Percentiles rank a stretch among this genome's conserved stretches.
These are phyloP conservation scores for Capronia epimyces DNA, from an alignment of 2,329 filamentous ascomycete species.

Conservation along the genomic window DNA sequence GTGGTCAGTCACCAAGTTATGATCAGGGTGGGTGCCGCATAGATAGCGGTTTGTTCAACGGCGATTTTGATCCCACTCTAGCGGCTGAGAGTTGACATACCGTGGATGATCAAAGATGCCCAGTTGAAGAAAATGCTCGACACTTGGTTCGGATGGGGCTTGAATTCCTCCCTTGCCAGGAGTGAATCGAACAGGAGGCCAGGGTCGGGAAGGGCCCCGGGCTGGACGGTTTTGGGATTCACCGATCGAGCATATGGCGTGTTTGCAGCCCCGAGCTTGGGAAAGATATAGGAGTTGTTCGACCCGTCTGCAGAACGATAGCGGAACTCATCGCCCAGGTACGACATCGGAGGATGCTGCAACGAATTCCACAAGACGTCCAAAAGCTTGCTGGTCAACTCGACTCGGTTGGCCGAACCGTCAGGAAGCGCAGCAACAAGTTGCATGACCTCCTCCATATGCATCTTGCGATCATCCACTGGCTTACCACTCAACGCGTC, in stretches of 20 bases:
- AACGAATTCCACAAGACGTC: constrained; percentile 65
- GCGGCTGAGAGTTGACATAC: constrained; percentile 40
- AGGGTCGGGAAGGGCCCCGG: constrained; percentile 63
- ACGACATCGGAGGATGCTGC: constrained; percentile 64
- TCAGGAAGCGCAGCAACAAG: constrained; percentile 61
- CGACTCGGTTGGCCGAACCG: constrained; percentile 55
- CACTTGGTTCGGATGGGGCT: constrained; percentile 62
- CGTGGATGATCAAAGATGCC: constrained; percentile 68
- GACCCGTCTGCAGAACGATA: constrained; percentile 68
- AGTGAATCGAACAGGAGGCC: constrained; percentile 44
- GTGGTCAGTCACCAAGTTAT: background rate
- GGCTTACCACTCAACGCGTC: constrained; percentile 59
- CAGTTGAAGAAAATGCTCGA: constrained; percentile 68
- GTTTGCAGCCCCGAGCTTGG: constrained; percentile 61
- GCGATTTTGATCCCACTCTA: too few relatives aligned
- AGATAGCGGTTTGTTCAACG: too few relatives aligned
- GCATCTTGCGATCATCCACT: constrained; percentile 68
- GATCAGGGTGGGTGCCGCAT: too few relatives aligned
- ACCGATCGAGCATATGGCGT: constrained; percentile 63
- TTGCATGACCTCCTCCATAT: constrained; percentile 68
- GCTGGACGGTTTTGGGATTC: constrained; percentile 48
- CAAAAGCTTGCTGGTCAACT: constrained; percentile 64
- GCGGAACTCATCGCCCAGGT: constrained; percentile 50
- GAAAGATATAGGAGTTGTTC: constrained; percentile 63
- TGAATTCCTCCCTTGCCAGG: constrained; percentile 41